Percentiles rank a stretch among this genome's conserved stretches.
Conservation (phyloP, 306 rosid genomes). For the Rosa chinensis region DNA sequence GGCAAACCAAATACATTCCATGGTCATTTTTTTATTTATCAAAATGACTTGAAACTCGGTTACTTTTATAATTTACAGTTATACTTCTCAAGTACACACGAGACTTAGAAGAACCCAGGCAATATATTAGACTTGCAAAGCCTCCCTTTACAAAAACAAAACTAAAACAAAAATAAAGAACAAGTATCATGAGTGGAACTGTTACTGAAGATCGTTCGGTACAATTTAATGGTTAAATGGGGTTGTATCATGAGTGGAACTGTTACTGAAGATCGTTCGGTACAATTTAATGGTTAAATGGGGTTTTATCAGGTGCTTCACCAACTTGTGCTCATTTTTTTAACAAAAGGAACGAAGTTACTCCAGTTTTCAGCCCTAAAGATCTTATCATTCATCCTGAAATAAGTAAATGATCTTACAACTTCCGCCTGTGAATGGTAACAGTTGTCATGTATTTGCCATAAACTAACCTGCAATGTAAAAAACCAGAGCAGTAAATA, state of each 20-base stretch:
- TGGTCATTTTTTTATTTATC: background rate
- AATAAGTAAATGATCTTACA: constrained; percentile 38
- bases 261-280: background rate
- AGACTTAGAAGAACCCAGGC: background rate
- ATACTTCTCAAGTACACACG: background rate
- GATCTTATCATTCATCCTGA: constrained; percentile 29
- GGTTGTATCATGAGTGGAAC: background rate
- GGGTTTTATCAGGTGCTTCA: background rate
- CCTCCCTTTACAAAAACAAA: background rate
- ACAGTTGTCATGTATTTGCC: constrained; percentile 39
- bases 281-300: background rate
- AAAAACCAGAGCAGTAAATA: background rate
- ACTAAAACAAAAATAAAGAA: background rate
- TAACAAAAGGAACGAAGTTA: constrained; percentile 37
- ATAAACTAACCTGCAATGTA: constrained; percentile 34
- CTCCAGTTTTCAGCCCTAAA: constrained; percentile 39
- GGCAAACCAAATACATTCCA: background rate
- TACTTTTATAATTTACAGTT: background rate
- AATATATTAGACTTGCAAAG: background rate
- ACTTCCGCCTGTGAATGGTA: constrained; percentile 29
- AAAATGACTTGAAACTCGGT: background rate
- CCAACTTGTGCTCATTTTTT: constrained; percentile 26
- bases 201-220: background rate
- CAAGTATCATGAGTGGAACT: no score
- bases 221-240: background rate